Conservation (phyloP, 1,284 basidiomycete genomes). For the Moniliophthora roreri region DNA sequence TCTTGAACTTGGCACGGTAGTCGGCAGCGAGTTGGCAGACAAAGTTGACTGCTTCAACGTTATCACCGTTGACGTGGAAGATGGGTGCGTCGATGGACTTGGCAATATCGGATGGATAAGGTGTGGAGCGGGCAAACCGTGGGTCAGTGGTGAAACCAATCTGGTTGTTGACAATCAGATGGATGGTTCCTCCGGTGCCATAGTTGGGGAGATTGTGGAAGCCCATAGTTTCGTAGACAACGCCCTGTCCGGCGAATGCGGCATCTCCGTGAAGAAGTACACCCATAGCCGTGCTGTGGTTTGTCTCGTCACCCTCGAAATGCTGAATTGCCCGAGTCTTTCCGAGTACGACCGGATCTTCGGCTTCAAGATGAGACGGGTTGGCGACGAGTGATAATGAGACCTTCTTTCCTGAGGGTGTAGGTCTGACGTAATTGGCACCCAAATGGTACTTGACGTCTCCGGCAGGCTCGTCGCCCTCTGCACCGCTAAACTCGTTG, state of each 20-base stretch:
- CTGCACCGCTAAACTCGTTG: constrained; percentile 90
- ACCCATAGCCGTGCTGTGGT: constrained; percentile 85
- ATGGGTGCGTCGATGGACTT: constrained; percentile 99
- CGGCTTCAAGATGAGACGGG: constrained; percentile 97
- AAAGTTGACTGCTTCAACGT: constrained; percentile 97
- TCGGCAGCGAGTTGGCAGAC: constrained; percentile 98
- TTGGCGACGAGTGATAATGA: constrained; percentile 97
- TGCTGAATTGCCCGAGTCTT: constrained; percentile 98
- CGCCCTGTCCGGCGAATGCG: constrained; percentile 97
- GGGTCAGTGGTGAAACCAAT: constrained; percentile 99
- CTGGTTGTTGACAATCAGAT: constrained; percentile 99
- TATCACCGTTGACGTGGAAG: constrained; percentile 99
- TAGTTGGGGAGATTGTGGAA: constrained; percentile 95
- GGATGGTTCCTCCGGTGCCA: constrained; percentile 97
- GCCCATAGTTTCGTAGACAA: constrained; percentile 99
- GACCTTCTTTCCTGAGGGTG: constrained; percentile 97
- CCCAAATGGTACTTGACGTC: constrained; percentile 99
- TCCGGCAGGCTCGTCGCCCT: constrained; percentile 81
- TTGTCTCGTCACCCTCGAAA: constrained; percentile 84
- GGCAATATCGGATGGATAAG: constrained; percentile 99
- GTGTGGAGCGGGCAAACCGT: constrained; percentile 95
- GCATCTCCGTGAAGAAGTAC: constrained; percentile 98
- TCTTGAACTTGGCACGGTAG: constrained; percentile 98
- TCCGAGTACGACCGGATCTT: constrained; percentile 96
- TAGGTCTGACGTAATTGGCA: constrained; percentile 98